Evolutionary conservation across 495 filamentous ascomycete species (phyloP).

Genomic region (Aspergillus homomorphus): DNA sequence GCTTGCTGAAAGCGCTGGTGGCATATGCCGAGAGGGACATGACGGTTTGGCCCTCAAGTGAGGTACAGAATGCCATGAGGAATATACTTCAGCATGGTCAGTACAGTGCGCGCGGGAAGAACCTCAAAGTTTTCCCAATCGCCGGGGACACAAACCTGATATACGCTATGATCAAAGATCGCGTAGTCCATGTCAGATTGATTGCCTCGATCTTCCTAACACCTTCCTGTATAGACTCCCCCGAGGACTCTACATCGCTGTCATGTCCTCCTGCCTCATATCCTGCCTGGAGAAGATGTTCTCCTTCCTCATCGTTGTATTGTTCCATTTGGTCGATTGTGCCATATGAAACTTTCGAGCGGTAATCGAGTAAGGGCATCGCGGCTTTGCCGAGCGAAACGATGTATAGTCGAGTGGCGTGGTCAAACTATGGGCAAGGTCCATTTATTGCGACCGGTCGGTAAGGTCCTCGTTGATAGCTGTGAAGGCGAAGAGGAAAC

Average conservation of each 20-base stretch:
- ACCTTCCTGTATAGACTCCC: slow-evolving; percentile 48
- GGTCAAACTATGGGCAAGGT: slow-evolving; percentile 11
- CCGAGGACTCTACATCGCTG: slow-evolving; percentile 23
- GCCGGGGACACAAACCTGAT: slow-evolving; percentile 42
- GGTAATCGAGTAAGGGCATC: slow-evolving; percentile 39
- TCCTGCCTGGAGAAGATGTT: slow-evolving; percentile 33
- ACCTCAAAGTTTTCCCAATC: slow-evolving; percentile 8
- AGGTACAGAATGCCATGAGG: slow-evolving; percentile 55
- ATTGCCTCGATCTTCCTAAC: slow-evolving; percentile 57
- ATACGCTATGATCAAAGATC: slow-evolving; percentile 53
- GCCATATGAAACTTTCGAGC: slow-evolving; percentile 41
- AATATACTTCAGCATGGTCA: slow-evolving; percentile 46
- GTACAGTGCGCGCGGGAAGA: slow-evolving; percentile 1
- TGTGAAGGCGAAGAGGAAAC: not conserved
- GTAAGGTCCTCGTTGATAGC: not conserved
- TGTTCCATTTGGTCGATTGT: slow-evolving; percentile 30
- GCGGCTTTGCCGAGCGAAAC: slow-evolving; percentile 19
- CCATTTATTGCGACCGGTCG: slow-evolving; percentile 25
- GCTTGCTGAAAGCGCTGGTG: slow-evolving; percentile 57
- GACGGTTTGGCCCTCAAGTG: slow-evolving; percentile 54
- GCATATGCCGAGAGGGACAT: slow-evolving; percentile 54
- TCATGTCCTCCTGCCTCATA: slow-evolving; percentile 27
- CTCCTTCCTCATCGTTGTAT: slow-evolving; percentile 31
- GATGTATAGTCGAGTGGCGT: slow-evolving; percentile 7
- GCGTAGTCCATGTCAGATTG: slow-evolving; percentile 52